Conservation (phyloP, 2,329 filamentous ascomycete genomes). For the Xylariaceae sp. region DNA sequence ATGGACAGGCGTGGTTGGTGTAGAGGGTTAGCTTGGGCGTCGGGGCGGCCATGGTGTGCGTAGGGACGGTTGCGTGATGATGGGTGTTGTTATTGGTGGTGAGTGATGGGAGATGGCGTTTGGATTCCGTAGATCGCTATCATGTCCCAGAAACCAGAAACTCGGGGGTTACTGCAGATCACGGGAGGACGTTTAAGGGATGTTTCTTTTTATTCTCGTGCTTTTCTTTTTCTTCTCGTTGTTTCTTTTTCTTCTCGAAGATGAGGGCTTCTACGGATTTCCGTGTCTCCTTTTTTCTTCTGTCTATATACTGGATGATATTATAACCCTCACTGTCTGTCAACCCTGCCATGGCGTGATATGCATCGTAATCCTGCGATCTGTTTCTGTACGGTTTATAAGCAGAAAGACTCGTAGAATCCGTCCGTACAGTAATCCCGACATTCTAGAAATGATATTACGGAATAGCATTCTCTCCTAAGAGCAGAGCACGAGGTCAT, state of each 20-base stretch:
- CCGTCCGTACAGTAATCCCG: no score
- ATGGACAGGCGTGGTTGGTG: conserved; percentile 29
- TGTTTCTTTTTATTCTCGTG: background rate
- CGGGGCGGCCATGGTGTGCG: conserved; percentile 20
- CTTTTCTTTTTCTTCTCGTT: background rate
- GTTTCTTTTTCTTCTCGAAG: background rate
- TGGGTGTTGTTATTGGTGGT: background rate
- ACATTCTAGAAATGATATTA: no score
- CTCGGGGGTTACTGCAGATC: background rate
- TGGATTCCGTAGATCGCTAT: no score
- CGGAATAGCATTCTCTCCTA: no score
- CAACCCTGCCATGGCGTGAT: no score
- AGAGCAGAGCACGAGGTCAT: no score
- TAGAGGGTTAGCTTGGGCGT: conserved; percentile 27
- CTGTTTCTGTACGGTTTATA: background rate
- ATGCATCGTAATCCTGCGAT: background rate
- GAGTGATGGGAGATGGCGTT: background rate
- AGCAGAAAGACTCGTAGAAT: no score
- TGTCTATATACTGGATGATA: no score
- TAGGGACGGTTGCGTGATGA: background rate
- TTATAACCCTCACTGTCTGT: no score
- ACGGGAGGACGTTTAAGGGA: background rate
- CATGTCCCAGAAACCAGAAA: no score
- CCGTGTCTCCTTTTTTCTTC: no score
- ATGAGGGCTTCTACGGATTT: no score